Conservation (phyloP, 2,329 filamentous ascomycete genomes). For the Pseudocercospora eumusae region DNA sequence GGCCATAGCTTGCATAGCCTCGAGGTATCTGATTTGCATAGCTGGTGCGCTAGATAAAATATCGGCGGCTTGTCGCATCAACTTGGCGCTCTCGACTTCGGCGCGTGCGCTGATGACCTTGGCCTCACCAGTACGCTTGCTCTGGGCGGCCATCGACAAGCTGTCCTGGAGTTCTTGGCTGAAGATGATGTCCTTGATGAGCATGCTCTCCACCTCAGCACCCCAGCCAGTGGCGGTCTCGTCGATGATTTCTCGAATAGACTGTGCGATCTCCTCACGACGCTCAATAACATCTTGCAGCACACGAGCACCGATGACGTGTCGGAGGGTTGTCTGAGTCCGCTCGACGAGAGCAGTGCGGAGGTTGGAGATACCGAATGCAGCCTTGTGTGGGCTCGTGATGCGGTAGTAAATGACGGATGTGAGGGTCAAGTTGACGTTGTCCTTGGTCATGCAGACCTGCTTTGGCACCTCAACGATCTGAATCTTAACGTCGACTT, state of each 20-base stretch:
- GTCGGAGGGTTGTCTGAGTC: slow-evolving; percentile 94
- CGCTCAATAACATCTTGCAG: slow-evolving; percentile 98
- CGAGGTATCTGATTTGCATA: slow-evolving; percentile 97
- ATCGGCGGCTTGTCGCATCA: slow-evolving; percentile 88
- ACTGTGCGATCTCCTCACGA: slow-evolving; percentile 92
- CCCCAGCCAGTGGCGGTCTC: slow-evolving; percentile 93
- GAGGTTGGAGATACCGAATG: slow-evolving; percentile 93
- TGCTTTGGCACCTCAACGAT: slow-evolving; percentile 96
- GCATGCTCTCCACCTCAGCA: slow-evolving; percentile 94
- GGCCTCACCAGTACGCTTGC: slow-evolving; percentile 96
- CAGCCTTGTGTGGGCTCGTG: slow-evolving; percentile 89
- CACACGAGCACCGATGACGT: slow-evolving; percentile 92
- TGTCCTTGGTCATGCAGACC: slow-evolving; percentile 99
- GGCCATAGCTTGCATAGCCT: slow-evolving; percentile 98
- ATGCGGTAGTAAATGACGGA: slow-evolving; percentile 99
- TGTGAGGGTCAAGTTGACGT: slow-evolving; percentile 88
- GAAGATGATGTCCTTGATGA: slow-evolving; percentile 99
- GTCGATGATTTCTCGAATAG: slow-evolving; percentile 95
- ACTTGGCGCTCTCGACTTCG: slow-evolving; percentile 92
- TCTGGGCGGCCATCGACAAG: slow-evolving; percentile 96
- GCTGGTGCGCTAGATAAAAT: slow-evolving; percentile 88
- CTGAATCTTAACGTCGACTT: slow-evolving; percentile 98
- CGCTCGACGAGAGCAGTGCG: slow-evolving; percentile 95
- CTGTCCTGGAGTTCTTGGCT: slow-evolving; percentile 92
- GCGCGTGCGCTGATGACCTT: slow-evolving; percentile 98